Base-by-base conservation (phyloP, 139 green algal genomes). In the Trebouxia sp. region DNA sequence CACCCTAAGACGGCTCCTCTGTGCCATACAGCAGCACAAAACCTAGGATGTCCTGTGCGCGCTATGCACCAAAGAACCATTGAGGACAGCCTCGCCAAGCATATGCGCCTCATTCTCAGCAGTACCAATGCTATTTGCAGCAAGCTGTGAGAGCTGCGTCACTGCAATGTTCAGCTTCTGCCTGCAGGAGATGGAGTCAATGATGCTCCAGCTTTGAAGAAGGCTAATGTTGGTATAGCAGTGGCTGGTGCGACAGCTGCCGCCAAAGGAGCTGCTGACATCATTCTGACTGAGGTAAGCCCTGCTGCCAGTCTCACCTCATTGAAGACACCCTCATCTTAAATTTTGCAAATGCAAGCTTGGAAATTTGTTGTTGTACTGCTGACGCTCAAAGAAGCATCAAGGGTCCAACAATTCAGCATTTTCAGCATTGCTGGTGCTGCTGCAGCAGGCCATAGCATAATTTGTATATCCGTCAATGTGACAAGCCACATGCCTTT, bases 151-250 rank as follows among this genome's bases (percentile, higher is more conserved):
- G n/a, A n/a, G n/a, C n/a, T n/a, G n/a, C n/a, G n/a, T n/a, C n/a
- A n/a, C n/a, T n/a, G n/a, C n/a, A n/a, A n/a, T n/a, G n/a, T n/a
- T n/a, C n/a, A n/a, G n/a, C 14, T 15, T 67, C 15, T 75, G 20
- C 24, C 0, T 53, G 28, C 89, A 58, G 91, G 91, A 39, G 91
- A 95, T 65, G 91, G 90, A 32, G 91, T 97, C 8, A 97, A 97
- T 78, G 94, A 97, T 80, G 91, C 94, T 0, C 94, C 94, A 4
- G 94, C 94, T 22, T 88, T 97, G 12, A 92, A 93, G 80, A 88
- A 90, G 53, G 90, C 83, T 0, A 86, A 96, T 41, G 87, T 96
- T 22, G 89, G 90, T 50, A 97, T 97, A 58, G 82, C 82, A 24
- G 82, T 86, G 55, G 77, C 82, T n/a, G 84, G 80, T 37, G 84